Evolutionary conservation across 805 yeast species (phyloP), one percentile per base, ranked within the genome.

Genomic region (Ogataea nonfermentans): DNA sequence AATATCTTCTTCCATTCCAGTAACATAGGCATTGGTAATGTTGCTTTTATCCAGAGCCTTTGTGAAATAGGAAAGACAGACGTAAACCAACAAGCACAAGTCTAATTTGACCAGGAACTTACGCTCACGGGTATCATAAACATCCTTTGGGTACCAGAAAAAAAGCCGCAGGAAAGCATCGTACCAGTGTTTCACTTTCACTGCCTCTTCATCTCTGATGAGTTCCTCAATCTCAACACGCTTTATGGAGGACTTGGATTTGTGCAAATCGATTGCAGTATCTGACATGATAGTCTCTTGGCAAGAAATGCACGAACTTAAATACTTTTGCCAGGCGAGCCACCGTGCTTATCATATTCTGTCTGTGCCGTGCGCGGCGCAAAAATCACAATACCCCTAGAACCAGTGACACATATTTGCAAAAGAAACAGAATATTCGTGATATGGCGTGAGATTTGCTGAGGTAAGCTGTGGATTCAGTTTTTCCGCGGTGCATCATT

Each of bases 31-130:
- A 52, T 81, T 79, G 44, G 71, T 72, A 40, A 77, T 63, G 57
- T 81, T 83, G 31, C 75, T 68, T 44, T 73, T 73, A 56, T 83
- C 89, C 32, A 83, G 66, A 34, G 78, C 73, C 55, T 81, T 81
- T 39, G 82, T 78, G 82, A 85, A 83, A 57, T 81, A 81, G 0
- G 79, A 78, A 15, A 69, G 51, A 51, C 76, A 71, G 13, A 57
- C 60, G 43, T 68, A 71, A 26, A 69, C 61, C 24, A 79, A 67
- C 33, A 83, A 57, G 30, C 76, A 58, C 6, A 73, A 44, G 51
- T 81, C 88, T 24, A 81, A 58, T 54, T 81, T 81, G 47, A 67
- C 58, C 14, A 78, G 55, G 27, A 78, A 58, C 24, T 57, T 63
- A 33, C 70, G 66, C 37, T 71, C 76, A 11, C 12, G 24, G 11